Conservation (phyloP, 2,329 filamentous ascomycete genomes). For the Colletotrichum costaricense region DNA sequence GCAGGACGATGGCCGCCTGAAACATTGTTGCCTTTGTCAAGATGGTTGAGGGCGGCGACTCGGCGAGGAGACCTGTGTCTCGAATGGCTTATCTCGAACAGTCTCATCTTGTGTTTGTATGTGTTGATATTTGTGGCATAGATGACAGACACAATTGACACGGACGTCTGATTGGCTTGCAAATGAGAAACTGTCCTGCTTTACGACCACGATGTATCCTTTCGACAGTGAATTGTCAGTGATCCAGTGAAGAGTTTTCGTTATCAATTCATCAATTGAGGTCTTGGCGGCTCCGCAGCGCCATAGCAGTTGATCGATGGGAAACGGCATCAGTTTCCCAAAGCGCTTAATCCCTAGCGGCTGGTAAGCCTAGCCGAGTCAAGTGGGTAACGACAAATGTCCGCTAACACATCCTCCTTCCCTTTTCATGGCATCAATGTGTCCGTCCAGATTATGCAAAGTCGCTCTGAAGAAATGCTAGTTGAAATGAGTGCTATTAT, state of each 20-base stretch:
- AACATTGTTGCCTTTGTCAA: background rate
- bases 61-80: background rate
- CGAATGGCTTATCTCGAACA: background rate
- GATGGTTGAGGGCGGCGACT: background rate
- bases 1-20: background rate
- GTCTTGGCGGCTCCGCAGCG: constrained; percentile 1
- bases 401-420: too few relatives aligned
- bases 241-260: constrained; percentile 4
- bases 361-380: background rate
- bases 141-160: background rate
- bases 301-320: background rate
- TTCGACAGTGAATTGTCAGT: background rate
- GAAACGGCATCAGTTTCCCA: background rate
- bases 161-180: background rate
- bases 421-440: too few relatives aligned
- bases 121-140: background rate
- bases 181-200: background rate
- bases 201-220: background rate
- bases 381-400: too few relatives aligned
- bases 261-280: background rate
- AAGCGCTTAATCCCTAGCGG: background rate
- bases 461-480: too few relatives aligned
- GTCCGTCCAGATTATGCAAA: too few relatives aligned
- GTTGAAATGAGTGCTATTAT: too few relatives aligned
- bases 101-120: background rate